Evolutionary conservation across 495 filamentous ascomycete species (phyloP).

Genomic region (Margaritispora aquatica): DNA sequence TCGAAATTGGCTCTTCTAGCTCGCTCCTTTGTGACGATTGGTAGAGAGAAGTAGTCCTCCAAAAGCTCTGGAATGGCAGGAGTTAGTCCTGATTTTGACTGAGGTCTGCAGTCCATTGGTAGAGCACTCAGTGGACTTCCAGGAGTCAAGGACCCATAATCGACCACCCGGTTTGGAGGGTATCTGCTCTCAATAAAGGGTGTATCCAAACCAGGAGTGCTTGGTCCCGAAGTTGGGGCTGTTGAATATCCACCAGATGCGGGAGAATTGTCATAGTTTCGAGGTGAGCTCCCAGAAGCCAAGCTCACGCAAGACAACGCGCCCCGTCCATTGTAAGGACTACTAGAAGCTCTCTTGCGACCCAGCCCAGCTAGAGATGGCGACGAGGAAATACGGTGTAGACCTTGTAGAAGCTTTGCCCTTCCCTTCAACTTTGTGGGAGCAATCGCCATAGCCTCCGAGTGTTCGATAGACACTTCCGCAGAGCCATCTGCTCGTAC

Average conservation of each 20-base stretch:
- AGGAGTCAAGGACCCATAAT: constrained; percentile 27
- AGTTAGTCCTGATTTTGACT: constrained; percentile 33
- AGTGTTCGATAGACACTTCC: constrained; percentile 15
- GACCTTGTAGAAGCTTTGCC: constrained; percentile 65
- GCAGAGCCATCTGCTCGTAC: constrained; percentile 7
- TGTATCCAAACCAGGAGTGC: constrained; percentile 29
- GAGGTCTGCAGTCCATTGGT: constrained; percentile 55
- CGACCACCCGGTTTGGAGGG: constrained; percentile 19
- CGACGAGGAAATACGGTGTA: constrained; percentile 86
- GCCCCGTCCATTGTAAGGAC: constrained; percentile 47
- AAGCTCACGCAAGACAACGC: constrained; percentile 83
- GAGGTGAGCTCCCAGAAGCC: constrained; percentile 37
- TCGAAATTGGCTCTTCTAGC: constrained; percentile 48
- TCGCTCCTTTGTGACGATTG: constrained; percentile 17
- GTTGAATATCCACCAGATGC: constrained; percentile 55
- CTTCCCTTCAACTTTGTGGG: constrained; percentile 64
- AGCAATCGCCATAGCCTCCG: constrained; percentile 33
- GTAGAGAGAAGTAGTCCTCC: constrained; percentile 42
- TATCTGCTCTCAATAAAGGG: constrained; percentile 17
- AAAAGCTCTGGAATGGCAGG: constrained; percentile 20
- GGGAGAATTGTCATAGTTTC: constrained; percentile 43
- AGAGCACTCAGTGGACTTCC: constrained; percentile 45
- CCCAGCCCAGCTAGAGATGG: constrained; percentile 63
- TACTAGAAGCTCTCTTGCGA: constrained; percentile 58
- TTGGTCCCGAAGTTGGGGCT: constrained; percentile 53